A percentile compares a stretch with the other conserved stretches of the same genome.
Conservation (phyloP, 169 alveolate species). For the Plasmodium inui region DNA sequence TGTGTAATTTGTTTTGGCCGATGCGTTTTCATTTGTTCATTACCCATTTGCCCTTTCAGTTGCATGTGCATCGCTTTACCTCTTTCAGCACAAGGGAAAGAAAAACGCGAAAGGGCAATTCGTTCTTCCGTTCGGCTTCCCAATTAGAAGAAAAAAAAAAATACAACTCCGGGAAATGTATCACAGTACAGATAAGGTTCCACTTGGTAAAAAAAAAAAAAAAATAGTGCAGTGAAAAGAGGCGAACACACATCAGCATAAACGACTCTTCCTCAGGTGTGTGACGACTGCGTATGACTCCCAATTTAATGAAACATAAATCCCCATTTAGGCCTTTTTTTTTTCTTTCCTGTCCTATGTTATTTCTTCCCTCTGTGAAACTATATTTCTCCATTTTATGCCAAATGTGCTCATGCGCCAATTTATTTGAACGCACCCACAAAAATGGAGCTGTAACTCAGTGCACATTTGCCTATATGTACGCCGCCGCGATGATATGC, state of each 20-base stretch:
- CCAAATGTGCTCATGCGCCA: background rate
- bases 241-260: background rate
- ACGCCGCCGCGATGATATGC: background rate
- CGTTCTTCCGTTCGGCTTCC: background rate
- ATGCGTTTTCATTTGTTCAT: background rate
- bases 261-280: background rate
- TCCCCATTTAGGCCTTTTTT: background rate
- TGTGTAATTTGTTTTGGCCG: background rate
- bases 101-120: background rate
- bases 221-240: background rate
- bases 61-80: background rate
- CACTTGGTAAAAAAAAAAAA: background rate
- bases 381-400: background rate
- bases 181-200: background rate
- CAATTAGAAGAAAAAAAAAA: background rate
- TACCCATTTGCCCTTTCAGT: background rate
- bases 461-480: background rate
- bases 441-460: background rate
- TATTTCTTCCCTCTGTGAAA: background rate
- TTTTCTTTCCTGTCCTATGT: background rate
- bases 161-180: background rate
- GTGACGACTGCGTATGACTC: background rate
- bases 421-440: background rate
- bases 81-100: background rate
- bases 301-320: constrained; percentile 1